Evolutionary conservation across 2,329 filamentous ascomycete genomes (phyloP), one percentile per base, ranked within the genome.

Genomic region (Penicillium fuscoglaucum): DNA sequence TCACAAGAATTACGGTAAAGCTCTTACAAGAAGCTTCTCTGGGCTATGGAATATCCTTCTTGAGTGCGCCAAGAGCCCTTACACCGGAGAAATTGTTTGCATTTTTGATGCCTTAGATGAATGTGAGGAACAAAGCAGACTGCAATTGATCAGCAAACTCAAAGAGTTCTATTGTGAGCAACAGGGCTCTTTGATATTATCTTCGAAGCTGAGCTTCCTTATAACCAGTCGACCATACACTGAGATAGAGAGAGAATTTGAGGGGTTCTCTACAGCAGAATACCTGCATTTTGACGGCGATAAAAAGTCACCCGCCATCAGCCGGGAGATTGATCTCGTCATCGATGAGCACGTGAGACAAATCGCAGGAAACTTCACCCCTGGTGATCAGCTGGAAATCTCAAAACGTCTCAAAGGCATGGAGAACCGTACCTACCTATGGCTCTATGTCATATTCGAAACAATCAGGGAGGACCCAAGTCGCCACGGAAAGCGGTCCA

Each of bases 171-270:
- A 50, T n/a, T 50, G n/a, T n/a, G n/a, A 39, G 3, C n/a, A n/a
- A 39, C 47, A 12, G 8, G 21, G 21, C 21, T 26, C 47, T 39
- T 31, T 10, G 3, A 7, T 9, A 40, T 39, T 39, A 19, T 5
- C 33, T 31, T 55, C 45, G 6, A 49, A 35, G n/a, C 35, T 55
- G 8, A 55, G 49, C 13, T 55, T 55, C 44, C 33, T 55, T 6
- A 43, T 55, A n/a, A 55, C 45, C 12, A 55, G 53, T 43, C 45
- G 53, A 19, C 53, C 44, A 31, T 55, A 55, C 31, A 17, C 29
- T n/a, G 28, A 47, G 13, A 28, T 54, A 17, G 52, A 54, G 17
- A 39, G 37, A 39, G 9, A 19, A 5, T 39, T 39, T 39, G 5
- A n/a, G 8, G n/a, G n/a, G n/a, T 39, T 39, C n/a, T 31, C 29